phyloP scores from a whole-genome alignment of 2,329 filamentous ascomycete species.

The Fusarium pseudograminearum region DNA sequence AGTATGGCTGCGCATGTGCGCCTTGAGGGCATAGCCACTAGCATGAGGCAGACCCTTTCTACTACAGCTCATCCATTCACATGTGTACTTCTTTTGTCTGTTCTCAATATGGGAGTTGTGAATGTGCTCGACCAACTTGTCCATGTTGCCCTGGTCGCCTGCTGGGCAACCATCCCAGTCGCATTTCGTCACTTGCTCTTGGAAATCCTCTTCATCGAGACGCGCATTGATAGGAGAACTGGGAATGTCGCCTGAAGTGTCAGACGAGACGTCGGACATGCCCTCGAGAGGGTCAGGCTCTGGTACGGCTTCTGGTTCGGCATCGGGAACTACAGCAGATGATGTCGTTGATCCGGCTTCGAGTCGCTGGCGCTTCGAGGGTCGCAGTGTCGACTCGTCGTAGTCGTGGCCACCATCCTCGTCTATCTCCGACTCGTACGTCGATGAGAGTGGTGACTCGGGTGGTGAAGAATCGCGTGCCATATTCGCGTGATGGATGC shows the following conservation, averaged over 20 bases:
- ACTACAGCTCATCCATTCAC: constrained; percentile 92
- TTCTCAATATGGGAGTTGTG: constrained; percentile 95
- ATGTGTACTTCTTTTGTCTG: constrained; percentile 96
- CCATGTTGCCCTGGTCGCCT: constrained; percentile 83
- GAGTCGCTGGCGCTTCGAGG: constrained; percentile 62
- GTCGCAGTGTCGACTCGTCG: constrained; percentile 57
- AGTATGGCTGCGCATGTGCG: constrained; percentile 97
- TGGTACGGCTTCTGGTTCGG: constrained; percentile 60
- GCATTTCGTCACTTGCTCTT: constrained; percentile 82
- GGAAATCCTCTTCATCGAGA: constrained; percentile 78
- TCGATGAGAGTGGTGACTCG: constrained; percentile 63
- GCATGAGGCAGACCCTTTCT: constrained; percentile 92
- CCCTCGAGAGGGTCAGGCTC: constrained; percentile 67
- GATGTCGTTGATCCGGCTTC: constrained; percentile 60
- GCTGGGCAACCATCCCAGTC: constrained; percentile 80
- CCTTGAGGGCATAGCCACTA: constrained; percentile 94
- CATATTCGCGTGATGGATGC: constrained; percentile 49
- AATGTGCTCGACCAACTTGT: constrained; percentile 82
- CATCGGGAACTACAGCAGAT: constrained; percentile 57
- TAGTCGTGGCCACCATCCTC: constrained; percentile 61
- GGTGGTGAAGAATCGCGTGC: constrained; percentile 55
- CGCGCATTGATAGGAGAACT: constrained; percentile 75
- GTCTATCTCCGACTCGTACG: constrained; percentile 60
- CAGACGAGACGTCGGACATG: constrained; percentile 83
- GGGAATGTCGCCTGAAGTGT: constrained; percentile 88